A percentile compares a stretch with the other conserved stretches of the same genome.
phyloP scores from a whole-genome alignment of 1,284 basidiomycete species.

The Boletus hoseneyae region DNA sequence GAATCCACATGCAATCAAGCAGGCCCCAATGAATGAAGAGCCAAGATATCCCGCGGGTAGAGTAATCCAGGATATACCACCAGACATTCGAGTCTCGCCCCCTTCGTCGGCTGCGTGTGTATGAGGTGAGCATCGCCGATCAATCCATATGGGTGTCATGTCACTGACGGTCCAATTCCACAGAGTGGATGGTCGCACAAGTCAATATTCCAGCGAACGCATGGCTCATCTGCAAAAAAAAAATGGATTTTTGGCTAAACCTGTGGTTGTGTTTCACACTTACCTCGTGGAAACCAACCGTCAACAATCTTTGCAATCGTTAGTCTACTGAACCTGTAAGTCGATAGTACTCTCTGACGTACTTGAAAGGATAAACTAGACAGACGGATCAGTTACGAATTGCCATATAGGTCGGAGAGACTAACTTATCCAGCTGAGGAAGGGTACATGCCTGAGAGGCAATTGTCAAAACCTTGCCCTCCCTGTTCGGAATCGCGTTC shows the following conservation, averaged over 20 bases:
- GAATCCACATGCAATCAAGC: constrained; percentile 89
- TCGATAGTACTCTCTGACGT: constrained; percentile 29
- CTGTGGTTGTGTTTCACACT: neutral
- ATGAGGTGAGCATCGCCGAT: constrained; percentile 5
- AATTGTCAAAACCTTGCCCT: constrained; percentile 12
- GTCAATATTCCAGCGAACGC: constrained; percentile 81
- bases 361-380: constrained; percentile 92
- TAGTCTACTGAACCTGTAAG: constrained; percentile 4
- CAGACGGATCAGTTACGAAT: constrained; percentile 13
- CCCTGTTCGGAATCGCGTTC: neutral
- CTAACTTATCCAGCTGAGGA: constrained; percentile 69
- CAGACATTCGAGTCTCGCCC: constrained; percentile 90
- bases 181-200: constrained; percentile 86
- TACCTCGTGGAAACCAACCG: constrained; percentile 90
- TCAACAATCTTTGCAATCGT: constrained; percentile 53
- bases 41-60: constrained; percentile 93
- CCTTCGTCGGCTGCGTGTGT: constrained; percentile 85
- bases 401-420: constrained; percentile 14
- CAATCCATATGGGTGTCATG: neutral
- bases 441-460: constrained; percentile 67
- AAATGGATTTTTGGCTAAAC: constrained; percentile 9
- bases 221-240: constrained; percentile 80
- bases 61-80: constrained; percentile 84
- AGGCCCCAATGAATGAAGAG: constrained; percentile 86
- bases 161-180: constrained; percentile 75